Evolutionary conservation across 2,329 filamentous ascomycete genomes (phyloP).

Genomic region (Tolypocladium capitatum): DNA sequence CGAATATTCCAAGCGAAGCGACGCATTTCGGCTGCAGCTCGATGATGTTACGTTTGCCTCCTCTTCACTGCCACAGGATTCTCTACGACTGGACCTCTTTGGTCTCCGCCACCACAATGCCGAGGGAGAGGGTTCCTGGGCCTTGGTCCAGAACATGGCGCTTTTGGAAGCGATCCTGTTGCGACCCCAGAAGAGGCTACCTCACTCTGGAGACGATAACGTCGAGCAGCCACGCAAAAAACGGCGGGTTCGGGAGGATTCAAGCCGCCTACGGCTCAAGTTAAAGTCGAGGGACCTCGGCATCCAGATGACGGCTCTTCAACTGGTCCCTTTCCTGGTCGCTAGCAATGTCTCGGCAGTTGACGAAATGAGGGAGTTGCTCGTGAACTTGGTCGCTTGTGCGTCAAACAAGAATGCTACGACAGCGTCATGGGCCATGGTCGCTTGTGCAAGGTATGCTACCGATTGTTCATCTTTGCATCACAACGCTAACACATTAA

Average conservation of each 20-base stretch:
- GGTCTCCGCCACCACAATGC: slow-evolving; percentile 38
- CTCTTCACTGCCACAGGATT: slow-evolving; percentile 27
- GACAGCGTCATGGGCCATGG: slow-evolving; percentile 68
- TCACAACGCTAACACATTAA: slow-evolving; percentile 12
- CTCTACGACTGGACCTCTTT: slow-evolving; percentile 36
- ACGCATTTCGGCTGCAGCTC: slow-evolving; percentile 62
- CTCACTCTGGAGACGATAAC: slow-evolving; percentile 12
- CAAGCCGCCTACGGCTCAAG: slow-evolving; percentile 34
- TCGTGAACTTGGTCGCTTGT: slow-evolving; percentile 44
- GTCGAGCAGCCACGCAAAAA: slow-evolving; percentile 39
- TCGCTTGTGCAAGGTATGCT: slow-evolving; percentile 64
- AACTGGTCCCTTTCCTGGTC: slow-evolving; percentile 44
- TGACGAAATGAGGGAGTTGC: slow-evolving; percentile 39
- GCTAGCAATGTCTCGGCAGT: slow-evolving; percentile 28
- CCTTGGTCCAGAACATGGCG: slow-evolving; percentile 43
- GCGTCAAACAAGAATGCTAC: slow-evolving; percentile 56
- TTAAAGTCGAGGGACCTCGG: slow-evolving; percentile 30
- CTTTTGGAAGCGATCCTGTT: slow-evolving; percentile 39
- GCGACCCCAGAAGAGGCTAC: slow-evolving; percentile 9
- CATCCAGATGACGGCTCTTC: slow-evolving; percentile 38
- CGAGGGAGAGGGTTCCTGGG: slow-evolving; percentile 47
- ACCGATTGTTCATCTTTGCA: neutral
- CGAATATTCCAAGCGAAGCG: slow-evolving; percentile 63
- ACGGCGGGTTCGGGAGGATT: slow-evolving; percentile 27
- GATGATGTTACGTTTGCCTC: slow-evolving; percentile 55